A percentile compares a stretch with the other conserved stretches of the same genome.
phyloP scores from a whole-genome alignment of 108 stramenopile genomes.

The Epithemia pelagica region DNA sequence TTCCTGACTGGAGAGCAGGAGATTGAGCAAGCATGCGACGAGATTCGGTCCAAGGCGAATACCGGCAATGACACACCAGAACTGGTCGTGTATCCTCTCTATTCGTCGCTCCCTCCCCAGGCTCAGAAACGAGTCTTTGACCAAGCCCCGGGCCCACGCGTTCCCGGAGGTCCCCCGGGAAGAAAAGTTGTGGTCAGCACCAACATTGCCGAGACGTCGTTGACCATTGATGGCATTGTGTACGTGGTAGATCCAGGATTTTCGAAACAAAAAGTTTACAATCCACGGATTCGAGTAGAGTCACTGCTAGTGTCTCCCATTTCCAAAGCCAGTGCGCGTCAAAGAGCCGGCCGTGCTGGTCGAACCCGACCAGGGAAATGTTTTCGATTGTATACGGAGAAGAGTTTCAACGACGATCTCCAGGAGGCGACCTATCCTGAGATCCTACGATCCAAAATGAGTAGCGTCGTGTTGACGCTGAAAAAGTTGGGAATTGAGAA shows the following conservation, averaged over 20 bases:
- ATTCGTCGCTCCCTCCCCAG: constrained; percentile 93
- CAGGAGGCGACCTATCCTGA: constrained; percentile 99
- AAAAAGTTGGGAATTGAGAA: constrained; percentile 98
- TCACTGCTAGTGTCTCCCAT: constrained; percentile 97
- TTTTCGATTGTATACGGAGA: constrained; percentile 98
- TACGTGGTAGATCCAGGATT: constrained; percentile 99
- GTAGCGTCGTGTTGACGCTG: constrained; percentile 91
- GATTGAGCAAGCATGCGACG: constrained; percentile 96
- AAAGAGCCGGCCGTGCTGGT: constrained; percentile 94
- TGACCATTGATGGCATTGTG: constrained; percentile 99
- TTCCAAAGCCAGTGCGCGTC: constrained; percentile 92
- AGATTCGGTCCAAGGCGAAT: constrained; percentile 74
- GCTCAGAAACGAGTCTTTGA: constrained; percentile 93
- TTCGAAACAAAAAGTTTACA: constrained; percentile 99
- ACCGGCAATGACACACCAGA: constrained; percentile 61
- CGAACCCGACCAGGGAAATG: constrained; percentile 98
- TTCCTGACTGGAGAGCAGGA: constrained; percentile 98
- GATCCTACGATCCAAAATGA: constrained; percentile 91
- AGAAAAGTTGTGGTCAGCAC: constrained; percentile 97
- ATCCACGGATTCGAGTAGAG: constrained; percentile 97
- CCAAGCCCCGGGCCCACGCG: constrained; percentile 84
- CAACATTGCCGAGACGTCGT: constrained; percentile 97
- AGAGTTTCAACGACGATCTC: constrained; percentile 92
- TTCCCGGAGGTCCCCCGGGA: constrained; percentile 91
- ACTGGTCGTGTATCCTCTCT: constrained; percentile 92